Evolutionary conservation across 495 filamentous ascomycete genomes (phyloP).

Genomic region (Podospora bellae-mahoneyi): DNA sequence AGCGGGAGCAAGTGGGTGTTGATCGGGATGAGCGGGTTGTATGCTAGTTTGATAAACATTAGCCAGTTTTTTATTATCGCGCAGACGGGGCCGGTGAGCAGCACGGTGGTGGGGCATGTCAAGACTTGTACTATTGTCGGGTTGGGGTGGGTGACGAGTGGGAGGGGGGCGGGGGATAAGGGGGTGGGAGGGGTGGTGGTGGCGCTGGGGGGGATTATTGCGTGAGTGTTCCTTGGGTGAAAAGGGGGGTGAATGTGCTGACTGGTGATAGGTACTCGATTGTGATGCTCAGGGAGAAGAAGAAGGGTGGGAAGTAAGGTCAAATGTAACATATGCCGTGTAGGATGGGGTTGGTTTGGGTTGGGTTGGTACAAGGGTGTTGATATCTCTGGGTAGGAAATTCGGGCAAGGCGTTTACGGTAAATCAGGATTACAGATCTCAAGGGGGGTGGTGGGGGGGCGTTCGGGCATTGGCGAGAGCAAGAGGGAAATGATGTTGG

Average conservation of each 20-base stretch:
- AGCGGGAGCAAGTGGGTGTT: conserved; percentile 50
- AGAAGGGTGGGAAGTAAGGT: conserved; percentile 15
- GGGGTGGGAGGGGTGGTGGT: conserved; percentile 51
- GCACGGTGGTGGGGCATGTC: conserved; percentile 67
- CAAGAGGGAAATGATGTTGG: no score
- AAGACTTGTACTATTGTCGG: conserved; percentile 60
- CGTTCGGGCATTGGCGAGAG: no score
- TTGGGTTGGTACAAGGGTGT: neutral
- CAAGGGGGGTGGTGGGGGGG: no score
- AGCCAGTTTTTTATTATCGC: conserved; percentile 75
- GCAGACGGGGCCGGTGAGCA: conserved; percentile 64
- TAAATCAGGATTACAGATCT: no score
- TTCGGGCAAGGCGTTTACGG: no score
- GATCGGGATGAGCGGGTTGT: conserved; percentile 57
- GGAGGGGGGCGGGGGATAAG: conserved; percentile 50
- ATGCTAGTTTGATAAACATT: conserved; percentile 67
- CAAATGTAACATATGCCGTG: neutral
- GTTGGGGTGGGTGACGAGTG: conserved; percentile 54
- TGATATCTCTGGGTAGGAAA: neutral
- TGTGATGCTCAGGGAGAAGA: conserved; percentile 45
- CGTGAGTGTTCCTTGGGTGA: conserved; percentile 30
- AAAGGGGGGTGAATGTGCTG: neutral
- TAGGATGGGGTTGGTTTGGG: no score
- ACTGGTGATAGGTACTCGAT: conserved; percentile 46
- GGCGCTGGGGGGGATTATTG: conserved; percentile 54